Evolutionary conservation across 2,329 filamentous ascomycete genomes (phyloP), one percentile per base, ranked within the genome.

Genomic region (Phaeophleospora eucalypticola): DNA sequence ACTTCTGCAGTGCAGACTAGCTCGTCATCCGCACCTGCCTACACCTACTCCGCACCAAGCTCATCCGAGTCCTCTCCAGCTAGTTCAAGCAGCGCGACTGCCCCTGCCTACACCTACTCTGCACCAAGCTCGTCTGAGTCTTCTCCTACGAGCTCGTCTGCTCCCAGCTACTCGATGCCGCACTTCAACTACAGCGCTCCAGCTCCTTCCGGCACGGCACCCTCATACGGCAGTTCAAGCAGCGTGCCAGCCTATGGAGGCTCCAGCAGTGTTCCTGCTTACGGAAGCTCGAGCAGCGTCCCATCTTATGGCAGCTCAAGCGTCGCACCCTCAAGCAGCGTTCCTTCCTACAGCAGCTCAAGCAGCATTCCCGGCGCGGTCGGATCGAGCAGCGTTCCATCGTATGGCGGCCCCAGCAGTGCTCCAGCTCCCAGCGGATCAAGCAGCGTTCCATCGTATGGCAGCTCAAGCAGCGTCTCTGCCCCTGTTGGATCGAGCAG

Each of bases 1-100:
- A 49, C 40, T 2, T 56, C 56, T 24, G 48, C 56, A 16, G 49
- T 48, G 36, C 45, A 1, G 24, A 24, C 39, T 44, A 37, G 48
- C 47, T 39, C 29, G 35, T 33, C 43, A n/a, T 45, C 43, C 27
- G 29, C 37, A 3, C 48, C 43, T 3, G 37, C 4, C 20, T 33
- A 43, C 39, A 44, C 20, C 43, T n/a, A 33, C 40, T 46, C 48
- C 24, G 41, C 39, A 38, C 43, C 50, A 32, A 48, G 48, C 43
- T 50, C 41, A 41, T 42, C 46, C 17, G 47, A 48, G 21, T 36
- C 42, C 17, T 44, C 52, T 12, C 48, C 52, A 10, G 39, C 41
- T 16, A 36, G 27, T 12, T 36, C 34, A 17, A 32, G 18, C 42
- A n/a, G 33, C 6, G 6, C 16, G 9, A 17, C 42, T 18, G n/a